These are phyloP conservation scores for Ochetophila trinervis DNA, from an alignment of 306 rosid genomes.

Conservation along the genomic window DNA sequence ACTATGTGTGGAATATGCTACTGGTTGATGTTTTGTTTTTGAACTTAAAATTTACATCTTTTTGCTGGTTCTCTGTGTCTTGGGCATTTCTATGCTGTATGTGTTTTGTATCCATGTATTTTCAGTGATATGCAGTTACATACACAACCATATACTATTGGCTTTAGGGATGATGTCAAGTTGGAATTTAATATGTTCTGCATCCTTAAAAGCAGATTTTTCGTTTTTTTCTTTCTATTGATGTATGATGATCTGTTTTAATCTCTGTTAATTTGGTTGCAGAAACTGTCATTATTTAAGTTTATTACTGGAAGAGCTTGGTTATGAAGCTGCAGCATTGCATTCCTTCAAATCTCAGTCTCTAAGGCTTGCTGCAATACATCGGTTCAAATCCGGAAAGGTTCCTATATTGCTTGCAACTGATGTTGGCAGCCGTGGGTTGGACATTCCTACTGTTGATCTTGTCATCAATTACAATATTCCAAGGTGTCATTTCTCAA, in stretches of 20 bases:
- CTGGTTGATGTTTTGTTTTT: constrained; percentile 3
- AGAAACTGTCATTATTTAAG: constrained; percentile 77
- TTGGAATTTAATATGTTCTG: too few species aligned
- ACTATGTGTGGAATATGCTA: neutral
- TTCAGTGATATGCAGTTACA: neutral
- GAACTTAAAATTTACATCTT: neutral
- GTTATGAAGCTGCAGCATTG: constrained; percentile 59
- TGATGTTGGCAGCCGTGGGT: constrained; percentile 92
- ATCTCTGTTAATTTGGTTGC: constrained; percentile 24
- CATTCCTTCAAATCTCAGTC: constrained; percentile 81
- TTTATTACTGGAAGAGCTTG: constrained; percentile 81
- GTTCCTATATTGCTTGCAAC: constrained; percentile 80
- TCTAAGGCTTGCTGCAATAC: constrained; percentile 73
- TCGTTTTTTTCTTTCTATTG: neutral
- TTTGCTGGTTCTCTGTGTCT: constrained; percentile 6
- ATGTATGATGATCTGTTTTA: neutral
- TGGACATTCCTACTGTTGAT: constrained; percentile 91
- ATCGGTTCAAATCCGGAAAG: constrained; percentile 76
- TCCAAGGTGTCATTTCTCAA: constrained; percentile 58
- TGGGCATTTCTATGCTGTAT: neutral
- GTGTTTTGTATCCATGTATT: too few species aligned
- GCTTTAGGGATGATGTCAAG: neutral
- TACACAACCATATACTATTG: neutral
- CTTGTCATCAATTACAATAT: constrained; percentile 83
- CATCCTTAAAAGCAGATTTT: too few species aligned